Evolutionary conservation across 108 stramenopile genomes (phyloP), one percentile per base, ranked within the genome.

Genomic region (Fragilaria crotonensis): DNA sequence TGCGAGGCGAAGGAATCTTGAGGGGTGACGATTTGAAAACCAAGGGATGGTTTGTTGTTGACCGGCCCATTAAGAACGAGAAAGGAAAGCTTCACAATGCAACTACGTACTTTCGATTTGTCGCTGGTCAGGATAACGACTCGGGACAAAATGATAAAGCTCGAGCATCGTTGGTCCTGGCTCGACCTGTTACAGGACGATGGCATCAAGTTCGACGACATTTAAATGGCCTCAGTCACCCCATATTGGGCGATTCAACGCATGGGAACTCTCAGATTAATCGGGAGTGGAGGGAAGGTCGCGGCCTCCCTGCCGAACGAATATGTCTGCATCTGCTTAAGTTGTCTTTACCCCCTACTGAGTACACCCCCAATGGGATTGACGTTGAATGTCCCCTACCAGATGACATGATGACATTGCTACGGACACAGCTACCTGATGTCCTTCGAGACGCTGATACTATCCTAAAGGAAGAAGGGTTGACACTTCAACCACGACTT

Each of bases 151-250:
- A 62, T 5, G 76, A 77, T 47, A 64, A 60, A 4, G 74, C 85
- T 7, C 58, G 90, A 28, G 79, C 83, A 21, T 73, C 73, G 25
- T 48, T 92, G 1, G 90, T 92, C 1, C 51, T 89, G 58, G 87
- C 87, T n/a, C 63, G 85, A 45, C 87, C 87, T 1, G 47, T 52
- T 31, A 80, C 79, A 23, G 91, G 91, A 31, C 76, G 87, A 19
- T 93, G 88, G 88, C 91, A 93, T 62, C 91, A 93, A 59, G 83
- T 93, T 29, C 81, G 91, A n/a, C 59, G 78, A 5, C 87, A 93
- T 63, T 55, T 93, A 46, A 88, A 82, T 63, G 88, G 88, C 2
- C 33, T 93, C 3, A 78, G 73, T 7, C 91, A 93, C 63, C 91
- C 91, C 0, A 93, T 93, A 33, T 57, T 93, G 5, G 91, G 91